Evolutionary conservation across 2,329 filamentous ascomycete species (phyloP).

Genomic region (Beauveria sp.): DNA sequence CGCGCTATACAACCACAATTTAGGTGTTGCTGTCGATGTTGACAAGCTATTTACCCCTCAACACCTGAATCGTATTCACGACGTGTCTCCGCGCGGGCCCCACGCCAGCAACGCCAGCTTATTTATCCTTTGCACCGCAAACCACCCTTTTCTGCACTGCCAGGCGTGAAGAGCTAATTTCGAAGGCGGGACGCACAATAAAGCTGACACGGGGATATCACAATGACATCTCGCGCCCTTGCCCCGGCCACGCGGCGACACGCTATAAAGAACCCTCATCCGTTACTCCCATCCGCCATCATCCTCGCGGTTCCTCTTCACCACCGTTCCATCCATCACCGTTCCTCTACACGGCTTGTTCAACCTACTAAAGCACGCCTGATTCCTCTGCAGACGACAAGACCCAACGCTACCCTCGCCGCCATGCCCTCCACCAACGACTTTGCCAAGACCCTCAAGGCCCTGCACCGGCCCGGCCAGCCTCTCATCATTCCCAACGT

Average conservation of each 20-base stretch:
- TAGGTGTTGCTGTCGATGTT: not conserved
- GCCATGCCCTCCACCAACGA: slow-evolving; percentile 21
- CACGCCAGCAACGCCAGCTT: not conserved
- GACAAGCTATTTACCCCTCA: not conserved
- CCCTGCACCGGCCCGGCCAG: slow-evolving; percentile 41
- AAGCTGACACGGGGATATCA: not conserved
- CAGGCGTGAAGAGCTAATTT: not conserved
- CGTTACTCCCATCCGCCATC: not conserved
- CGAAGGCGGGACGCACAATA: not conserved
- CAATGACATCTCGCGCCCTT: slow-evolving; percentile 2
- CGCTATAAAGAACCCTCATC: not conserved
- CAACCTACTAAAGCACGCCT: not conserved
- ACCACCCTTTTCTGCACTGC: not conserved
- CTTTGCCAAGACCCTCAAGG: slow-evolving; percentile 28
- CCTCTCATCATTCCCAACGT: slow-evolving; percentile 49
- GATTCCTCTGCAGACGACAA: not conserved
- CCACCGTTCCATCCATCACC: not conserved
- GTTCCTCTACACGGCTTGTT: not conserved
- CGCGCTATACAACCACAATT: not conserved
- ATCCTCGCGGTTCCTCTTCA: not conserved
- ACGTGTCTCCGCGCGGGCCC: not conserved
- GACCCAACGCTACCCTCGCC: not conserved
- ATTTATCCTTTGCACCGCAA: not conserved
- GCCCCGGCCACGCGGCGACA: not conserved
- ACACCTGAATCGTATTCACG: not conserved